Percentiles rank a stretch among this genome's conserved stretches.
Conservation (phyloP, 2,329 filamentous ascomycete genomes). For the Neopestalotiopsis rosae region DNA sequence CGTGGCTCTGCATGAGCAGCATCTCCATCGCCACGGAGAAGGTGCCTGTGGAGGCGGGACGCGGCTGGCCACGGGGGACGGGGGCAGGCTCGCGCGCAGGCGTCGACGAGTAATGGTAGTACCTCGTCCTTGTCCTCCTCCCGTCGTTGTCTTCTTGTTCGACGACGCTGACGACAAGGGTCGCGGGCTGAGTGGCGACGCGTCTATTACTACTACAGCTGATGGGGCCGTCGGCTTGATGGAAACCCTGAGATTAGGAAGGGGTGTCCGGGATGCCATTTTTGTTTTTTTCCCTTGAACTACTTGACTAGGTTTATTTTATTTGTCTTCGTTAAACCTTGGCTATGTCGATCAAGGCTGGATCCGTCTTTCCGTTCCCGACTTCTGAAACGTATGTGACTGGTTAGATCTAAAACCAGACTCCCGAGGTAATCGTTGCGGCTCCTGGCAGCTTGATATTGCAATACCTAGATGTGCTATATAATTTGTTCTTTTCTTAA, state of each 20-base stretch:
- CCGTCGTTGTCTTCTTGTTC: too few species aligned
- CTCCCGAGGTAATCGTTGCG: neutral
- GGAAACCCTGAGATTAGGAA: conserved; percentile 2
- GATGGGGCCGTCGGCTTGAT: neutral
- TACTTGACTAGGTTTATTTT: neutral
- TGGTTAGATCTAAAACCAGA: neutral
- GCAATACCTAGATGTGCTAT: neutral
- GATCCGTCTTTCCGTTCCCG: neutral
- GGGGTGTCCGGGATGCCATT: neutral
- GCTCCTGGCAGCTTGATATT: neutral
- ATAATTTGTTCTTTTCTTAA: neutral
- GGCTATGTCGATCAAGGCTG: neutral
- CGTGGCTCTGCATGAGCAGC: neutral
- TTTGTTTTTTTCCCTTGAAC: neutral
- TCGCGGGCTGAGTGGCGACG: conserved; percentile 1
- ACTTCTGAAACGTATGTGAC: too few species aligned
- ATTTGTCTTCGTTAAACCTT: neutral
- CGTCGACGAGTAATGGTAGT: neutral
- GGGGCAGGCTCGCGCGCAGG: neutral
- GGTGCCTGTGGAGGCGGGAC: neutral
- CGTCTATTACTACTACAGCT: too few species aligned
- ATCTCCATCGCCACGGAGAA: neutral
- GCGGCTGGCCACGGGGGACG: neutral
- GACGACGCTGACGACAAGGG: neutral
- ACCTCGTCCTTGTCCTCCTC: too few species aligned